Conservation (phyloP, 1,139 yeast species). For the Geotrichum klebahnii region DNA sequence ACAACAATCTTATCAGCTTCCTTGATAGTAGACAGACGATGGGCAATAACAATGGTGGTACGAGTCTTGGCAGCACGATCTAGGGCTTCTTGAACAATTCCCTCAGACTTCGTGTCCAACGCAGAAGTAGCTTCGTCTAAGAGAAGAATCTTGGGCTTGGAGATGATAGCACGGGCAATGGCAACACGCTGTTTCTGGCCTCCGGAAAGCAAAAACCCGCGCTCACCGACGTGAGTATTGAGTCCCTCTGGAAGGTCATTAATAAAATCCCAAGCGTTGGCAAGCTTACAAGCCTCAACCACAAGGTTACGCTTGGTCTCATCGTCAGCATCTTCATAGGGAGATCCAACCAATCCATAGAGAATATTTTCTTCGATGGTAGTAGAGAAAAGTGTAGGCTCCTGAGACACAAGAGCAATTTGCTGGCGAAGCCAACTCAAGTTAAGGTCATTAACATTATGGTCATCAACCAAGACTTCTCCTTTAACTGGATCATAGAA, state of each 20-base stretch:
- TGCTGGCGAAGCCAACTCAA: constrained; percentile 67
- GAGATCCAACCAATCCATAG: constrained; percentile 61
- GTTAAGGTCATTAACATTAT: constrained; percentile 59
- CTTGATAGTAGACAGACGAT: constrained; percentile 69
- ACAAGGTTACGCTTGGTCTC: constrained; percentile 37
- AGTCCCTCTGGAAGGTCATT: constrained; percentile 41
- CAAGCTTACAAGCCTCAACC: constrained; percentile 40
- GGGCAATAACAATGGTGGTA: constrained; percentile 77
- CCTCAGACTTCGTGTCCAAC: constrained; percentile 65
- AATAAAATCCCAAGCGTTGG: constrained; percentile 45
- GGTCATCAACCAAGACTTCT: constrained; percentile 60
- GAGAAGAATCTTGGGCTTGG: constrained; percentile 58
- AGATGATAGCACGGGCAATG: constrained; percentile 72
- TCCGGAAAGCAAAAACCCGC: constrained; percentile 59
- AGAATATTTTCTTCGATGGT: constrained; percentile 73
- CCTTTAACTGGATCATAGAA: constrained; percentile 65
- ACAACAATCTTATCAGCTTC: constrained; percentile 47
- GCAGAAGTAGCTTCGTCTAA: constrained; percentile 82
- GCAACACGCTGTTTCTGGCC: constrained; percentile 92
- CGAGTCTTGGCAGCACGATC: constrained; percentile 59
- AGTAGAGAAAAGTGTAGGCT: constrained; percentile 76
- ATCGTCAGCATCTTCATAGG: constrained; percentile 45
- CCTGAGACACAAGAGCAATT: constrained; percentile 85
- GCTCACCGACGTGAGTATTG: constrained; percentile 55
- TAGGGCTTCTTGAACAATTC: constrained; percentile 48